These are phyloP conservation scores for Leucosporidium yakuticum DNA, from an alignment of 768 basidiomycete species.

Conservation along the genomic window DNA sequence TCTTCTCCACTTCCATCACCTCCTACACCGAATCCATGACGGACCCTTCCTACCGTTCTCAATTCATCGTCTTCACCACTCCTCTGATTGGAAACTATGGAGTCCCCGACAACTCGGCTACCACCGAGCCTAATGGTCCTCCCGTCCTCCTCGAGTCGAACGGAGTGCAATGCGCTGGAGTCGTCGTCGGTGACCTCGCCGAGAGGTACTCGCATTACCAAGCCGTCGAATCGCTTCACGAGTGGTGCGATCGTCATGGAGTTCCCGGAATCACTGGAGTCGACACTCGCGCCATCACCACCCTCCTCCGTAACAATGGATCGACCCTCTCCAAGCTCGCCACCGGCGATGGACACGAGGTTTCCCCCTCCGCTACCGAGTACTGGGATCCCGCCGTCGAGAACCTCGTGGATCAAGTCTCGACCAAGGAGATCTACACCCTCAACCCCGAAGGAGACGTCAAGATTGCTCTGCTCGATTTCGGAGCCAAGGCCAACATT, in stretches of 20 bases:
- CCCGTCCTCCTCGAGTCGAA: conserved; percentile 75
- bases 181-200: conserved; percentile 90
- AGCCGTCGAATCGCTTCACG: conserved; percentile 83
- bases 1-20: conserved; percentile 97
- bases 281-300: conserved; percentile 94
- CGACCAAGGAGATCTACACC: conserved; percentile 73
- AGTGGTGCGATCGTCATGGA: conserved; percentile 85
- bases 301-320: conserved; percentile 87
- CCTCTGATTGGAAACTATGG: conserved; percentile 99
- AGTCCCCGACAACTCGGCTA: conserved; percentile 65
- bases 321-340: conserved; percentile 91
- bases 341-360: conserved; percentile 63
- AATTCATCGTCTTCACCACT: conserved; percentile 97
- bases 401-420: conserved; percentile 90
- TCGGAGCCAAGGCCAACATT: conserved; percentile 97
- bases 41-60: conserved; percentile 94
- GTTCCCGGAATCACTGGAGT: conserved; percentile 94
- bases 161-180: conserved; percentile 80
- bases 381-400: conserved; percentile 90
- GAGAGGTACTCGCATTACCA: conserved; percentile 90
- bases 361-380: conserved; percentile 58
- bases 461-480: conserved; percentile 92
- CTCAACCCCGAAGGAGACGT: conserved; percentile 82
- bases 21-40: conserved; percentile 99
- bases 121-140: conserved; percentile 61